Evolutionary conservation across 345 rosid species (phyloP), one percentile per base, ranked within the genome.

Genomic region (Eutrema japonicum): DNA sequence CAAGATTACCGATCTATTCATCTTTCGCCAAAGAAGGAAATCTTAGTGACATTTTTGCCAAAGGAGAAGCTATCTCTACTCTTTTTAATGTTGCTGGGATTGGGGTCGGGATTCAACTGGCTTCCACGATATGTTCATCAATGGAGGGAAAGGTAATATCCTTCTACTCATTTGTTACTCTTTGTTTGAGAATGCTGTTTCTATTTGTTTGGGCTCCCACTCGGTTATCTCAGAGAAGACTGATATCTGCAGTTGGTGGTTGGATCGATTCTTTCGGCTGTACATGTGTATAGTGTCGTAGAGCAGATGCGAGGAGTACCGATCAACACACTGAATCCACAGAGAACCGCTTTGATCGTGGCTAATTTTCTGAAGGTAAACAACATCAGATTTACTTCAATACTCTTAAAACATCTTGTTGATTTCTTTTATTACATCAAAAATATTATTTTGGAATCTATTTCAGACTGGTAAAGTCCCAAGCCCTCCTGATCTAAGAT

Each of bases 21-120:
- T 92, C 99, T 26, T 90, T 95, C 62, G 96, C 99, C 57, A 95
- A 90, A 83, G 99, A 95, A 82, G 98, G 99, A 77, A 95, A 92
- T 69, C 93, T 95, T n/a, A 92, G 99, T 57, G 98, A 95, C 72
- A 84, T 95, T 58, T 92, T 87, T 75, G 97, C 99, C 26, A 95
- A 92, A 82, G 97, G 99, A 59, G 99, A 95, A 82, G 99, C 98
- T 59, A 92, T 95, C 79, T 95, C 98, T 57, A 95, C 98, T 64
- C 89, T 95, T 81, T 95, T 87, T 72, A 95, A 92, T 57, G 94
- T 90, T 63, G 64, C 85, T 48, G 98, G 98, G 57, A 27, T 95
- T 0, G 96, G 96, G 29, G 79, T 65, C 3, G 98, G 99, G 59
- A 92, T 92, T 82, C 92, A 88, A 57, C 80, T 92, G n/a, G 97